Percentiles rank a stretch among this genome's conserved stretches.
Conservation (phyloP, 768 basidiomycete species). For the Pleurotus citrinopileatus region DNA sequence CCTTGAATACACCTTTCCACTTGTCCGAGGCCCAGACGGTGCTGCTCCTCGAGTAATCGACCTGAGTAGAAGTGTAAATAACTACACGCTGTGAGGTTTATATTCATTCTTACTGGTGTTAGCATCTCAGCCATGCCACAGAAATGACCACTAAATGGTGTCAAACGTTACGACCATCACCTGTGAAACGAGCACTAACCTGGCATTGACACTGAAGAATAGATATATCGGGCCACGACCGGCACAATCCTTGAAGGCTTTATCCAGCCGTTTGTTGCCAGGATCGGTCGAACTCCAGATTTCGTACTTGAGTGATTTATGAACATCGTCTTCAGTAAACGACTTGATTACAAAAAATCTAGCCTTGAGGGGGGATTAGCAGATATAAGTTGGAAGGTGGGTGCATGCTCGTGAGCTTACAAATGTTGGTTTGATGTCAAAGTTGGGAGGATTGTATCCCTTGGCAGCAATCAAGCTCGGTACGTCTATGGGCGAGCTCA, state of each 20-base stretch:
- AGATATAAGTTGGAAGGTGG: background rate
- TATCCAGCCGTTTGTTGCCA: conserved; percentile 95
- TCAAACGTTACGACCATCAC: conserved; percentile 7
- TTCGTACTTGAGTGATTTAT: conserved; percentile 96
- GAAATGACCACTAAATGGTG: conserved; percentile 89
- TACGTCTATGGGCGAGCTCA: conserved; percentile 77
- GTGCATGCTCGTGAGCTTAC: conserved; percentile 36
- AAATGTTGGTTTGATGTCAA: conserved; percentile 77
- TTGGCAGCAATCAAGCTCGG: conserved; percentile 82
- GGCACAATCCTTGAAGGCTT: conserved; percentile 94
- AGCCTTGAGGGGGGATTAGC: conserved; percentile 44
- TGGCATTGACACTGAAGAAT: conserved; percentile 97
- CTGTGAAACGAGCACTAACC: conserved; percentile 31
- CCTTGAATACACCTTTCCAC: conserved; percentile 99
- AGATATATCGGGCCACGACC: conserved; percentile 94
- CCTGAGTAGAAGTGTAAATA: conserved; percentile 33
- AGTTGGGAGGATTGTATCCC: conserved; percentile 86
- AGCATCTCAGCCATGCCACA: conserved; percentile 99
- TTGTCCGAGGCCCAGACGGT: conserved; percentile 99
- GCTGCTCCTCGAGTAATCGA: conserved; percentile 91
- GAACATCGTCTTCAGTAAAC: conserved; percentile 98
- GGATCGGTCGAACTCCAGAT: conserved; percentile 98
- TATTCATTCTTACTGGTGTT: conserved; percentile 62
- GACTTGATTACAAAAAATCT: conserved; percentile 98
- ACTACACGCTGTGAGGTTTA: background rate